phyloP scores from a whole-genome alignment of 192 early-diverging fungal species.

The Linnemannia zychae region DNA sequence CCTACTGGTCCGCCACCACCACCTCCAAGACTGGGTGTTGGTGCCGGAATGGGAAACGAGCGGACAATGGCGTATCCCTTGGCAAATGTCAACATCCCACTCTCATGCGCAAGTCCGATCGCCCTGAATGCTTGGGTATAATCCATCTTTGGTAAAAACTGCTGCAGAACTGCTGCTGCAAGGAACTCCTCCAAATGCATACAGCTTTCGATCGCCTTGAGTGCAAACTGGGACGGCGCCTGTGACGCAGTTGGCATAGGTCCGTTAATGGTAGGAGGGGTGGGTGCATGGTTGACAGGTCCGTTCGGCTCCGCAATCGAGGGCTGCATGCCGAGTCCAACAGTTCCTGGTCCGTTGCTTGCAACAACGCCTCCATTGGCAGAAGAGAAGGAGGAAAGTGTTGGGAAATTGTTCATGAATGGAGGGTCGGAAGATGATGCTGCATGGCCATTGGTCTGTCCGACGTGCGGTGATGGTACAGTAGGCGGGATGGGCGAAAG shows the following conservation, averaged over 20 bases:
- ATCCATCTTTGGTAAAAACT: constrained; percentile 45
- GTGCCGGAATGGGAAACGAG: neutral
- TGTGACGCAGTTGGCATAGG: neutral
- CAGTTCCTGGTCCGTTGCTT: neutral
- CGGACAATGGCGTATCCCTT: neutral
- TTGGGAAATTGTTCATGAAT: neutral
- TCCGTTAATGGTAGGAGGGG: neutral
- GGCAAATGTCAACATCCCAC: constrained; percentile 29
- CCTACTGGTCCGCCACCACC: neutral
- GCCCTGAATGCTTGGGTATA: constrained; percentile 30
- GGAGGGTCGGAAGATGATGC: neutral
- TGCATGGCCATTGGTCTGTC: neutral
- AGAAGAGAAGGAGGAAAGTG: neutral
- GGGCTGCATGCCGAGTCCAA: neutral
- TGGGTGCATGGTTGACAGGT: constrained; percentile 1
- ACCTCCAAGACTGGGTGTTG: neutral
- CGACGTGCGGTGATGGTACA: neutral
- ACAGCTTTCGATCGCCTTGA: constrained; percentile 37
- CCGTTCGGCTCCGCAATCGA: neutral
- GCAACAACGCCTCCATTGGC: neutral
- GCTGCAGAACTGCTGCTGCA: constrained; percentile 29
- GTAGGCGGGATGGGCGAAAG: constrained; percentile 1
- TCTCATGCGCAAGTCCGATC: constrained; percentile 38
- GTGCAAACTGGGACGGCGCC: constrained; percentile 9
- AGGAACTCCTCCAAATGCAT: constrained; percentile 41